Base-by-base conservation (phyloP, 495 filamentous ascomycete species). In the Staphylotrichum longicolle region DNA sequence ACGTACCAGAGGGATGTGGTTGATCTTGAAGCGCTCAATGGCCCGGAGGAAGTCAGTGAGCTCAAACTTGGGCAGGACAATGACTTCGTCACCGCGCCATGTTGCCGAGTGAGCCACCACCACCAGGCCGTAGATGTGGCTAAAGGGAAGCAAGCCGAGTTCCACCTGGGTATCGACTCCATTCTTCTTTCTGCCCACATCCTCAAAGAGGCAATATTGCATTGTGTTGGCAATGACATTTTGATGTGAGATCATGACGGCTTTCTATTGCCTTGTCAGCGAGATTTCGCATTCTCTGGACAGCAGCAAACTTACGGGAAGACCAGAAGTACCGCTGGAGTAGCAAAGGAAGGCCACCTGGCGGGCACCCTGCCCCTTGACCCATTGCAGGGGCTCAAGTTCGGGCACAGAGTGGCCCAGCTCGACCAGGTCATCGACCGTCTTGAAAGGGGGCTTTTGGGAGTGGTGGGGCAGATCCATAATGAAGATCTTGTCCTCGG, bases 51-150 rank as follows among this genome's bases (percentile, higher is more conserved):
- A 86, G 0, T 80, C 72, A 30, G 78, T 76, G 40, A 96, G 75
- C 55, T 96, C 91, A 63, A 95, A 96, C 65, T 88, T 91, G 15
- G 92, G 92, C 45, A 96, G 78, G n/a, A 92, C 80, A 62, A 96
- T 83, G 3, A 87, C 77, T 54, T 86, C 83, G 61, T 96, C 91
- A 15, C 92, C 92, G 45, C 90, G 84, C 65, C 88, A 95, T 5
- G 83, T 74, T 10, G 80, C 81, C 0, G 80, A 76, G 66, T 91
- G 90, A 49, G 82, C 86, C 40, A 91, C 85, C 2, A 93, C 88
- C 9, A 94, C 86, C 35, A 96, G 75, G 3, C 84, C 84, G 68
- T 96, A 96, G 62, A 96, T 96, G 71, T 96, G 92, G 60, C 85
- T 90, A 62, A 93, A 83, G 0, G 92, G 92, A 4, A 96, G 78